Evolutionary conservation across 164 flowering plant genomes (phyloP).

Genomic region (Brasenia schreberi): DNA sequence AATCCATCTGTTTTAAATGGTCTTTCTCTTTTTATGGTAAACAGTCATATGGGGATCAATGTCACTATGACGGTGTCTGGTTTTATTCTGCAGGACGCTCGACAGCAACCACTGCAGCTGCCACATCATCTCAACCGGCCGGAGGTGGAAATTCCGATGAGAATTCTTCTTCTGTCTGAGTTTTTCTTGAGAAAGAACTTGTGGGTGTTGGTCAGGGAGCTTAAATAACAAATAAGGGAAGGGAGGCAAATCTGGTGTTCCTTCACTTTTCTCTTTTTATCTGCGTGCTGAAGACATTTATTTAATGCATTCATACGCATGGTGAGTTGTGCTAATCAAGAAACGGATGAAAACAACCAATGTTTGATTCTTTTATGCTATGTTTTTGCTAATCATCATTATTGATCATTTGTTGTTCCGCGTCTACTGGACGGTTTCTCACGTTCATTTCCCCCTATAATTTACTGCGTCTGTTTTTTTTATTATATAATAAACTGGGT

Average conservation of each 20-base stretch:
- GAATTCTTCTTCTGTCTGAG: background rate
- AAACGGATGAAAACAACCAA: too few species aligned
- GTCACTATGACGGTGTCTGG: background rate
- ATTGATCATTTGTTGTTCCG: too few species aligned
- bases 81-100: background rate
- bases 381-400: too few species aligned
- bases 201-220: background rate
- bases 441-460: too few species aligned
- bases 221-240: background rate
- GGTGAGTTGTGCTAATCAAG: too few species aligned
- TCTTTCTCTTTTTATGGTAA: background rate
- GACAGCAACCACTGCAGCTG: background rate
- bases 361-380: too few species aligned
- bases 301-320: too few species aligned
- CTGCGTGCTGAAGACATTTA: too few species aligned
- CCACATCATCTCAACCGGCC: background rate
- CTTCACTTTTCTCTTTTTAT: background rate
- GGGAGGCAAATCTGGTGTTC: background rate
- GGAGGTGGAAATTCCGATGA: background rate
- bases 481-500: too few species aligned
- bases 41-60: background rate
- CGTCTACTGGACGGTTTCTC: too few species aligned
- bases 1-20: background rate
- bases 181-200: background rate
- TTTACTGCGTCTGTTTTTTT: too few species aligned